Conservation (phyloP, 1,284 basidiomycete species). For the Cutaneotrichosporon spelunceum region DNA sequence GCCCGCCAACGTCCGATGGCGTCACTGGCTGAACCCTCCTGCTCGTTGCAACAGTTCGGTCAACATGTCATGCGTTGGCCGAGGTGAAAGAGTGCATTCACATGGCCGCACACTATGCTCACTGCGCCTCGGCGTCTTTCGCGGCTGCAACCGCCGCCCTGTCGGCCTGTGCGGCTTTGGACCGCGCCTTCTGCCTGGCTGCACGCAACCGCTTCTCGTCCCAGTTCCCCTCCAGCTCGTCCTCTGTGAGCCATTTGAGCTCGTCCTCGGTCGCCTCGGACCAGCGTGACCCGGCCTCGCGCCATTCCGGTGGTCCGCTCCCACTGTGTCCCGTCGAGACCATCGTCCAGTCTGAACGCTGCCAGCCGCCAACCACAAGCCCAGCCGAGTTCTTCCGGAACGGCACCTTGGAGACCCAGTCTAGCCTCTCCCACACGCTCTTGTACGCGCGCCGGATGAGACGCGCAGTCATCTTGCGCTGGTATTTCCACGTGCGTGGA, state of each 20-base stretch:
- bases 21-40: background rate
- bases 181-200: background rate
- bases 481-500: slow-evolving; percentile 32
- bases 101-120: background rate
- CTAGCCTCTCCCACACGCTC: slow-evolving; percentile 32
- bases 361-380: background rate
- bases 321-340: background rate
- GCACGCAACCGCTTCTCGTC: background rate
- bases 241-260: slow-evolving; percentile 1
- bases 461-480: slow-evolving; percentile 24
- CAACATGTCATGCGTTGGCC: background rate
- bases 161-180: background rate
- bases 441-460: slow-evolving; percentile 31
- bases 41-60: background rate
- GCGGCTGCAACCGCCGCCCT: background rate
- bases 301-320: background rate
- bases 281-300: background rate
- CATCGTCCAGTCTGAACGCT: background rate
- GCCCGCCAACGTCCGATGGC: slow-evolving; percentile 1
- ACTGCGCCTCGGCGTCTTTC: background rate
- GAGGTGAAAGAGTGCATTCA: background rate
- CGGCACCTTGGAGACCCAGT: slow-evolving; percentile 23
- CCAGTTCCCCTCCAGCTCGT: background rate
- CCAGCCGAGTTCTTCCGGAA: background rate
- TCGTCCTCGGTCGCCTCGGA: background rate